phyloP scores from a whole-genome alignment of 2,329 filamentous ascomycete species.

The Daldinia sp. region DNA sequence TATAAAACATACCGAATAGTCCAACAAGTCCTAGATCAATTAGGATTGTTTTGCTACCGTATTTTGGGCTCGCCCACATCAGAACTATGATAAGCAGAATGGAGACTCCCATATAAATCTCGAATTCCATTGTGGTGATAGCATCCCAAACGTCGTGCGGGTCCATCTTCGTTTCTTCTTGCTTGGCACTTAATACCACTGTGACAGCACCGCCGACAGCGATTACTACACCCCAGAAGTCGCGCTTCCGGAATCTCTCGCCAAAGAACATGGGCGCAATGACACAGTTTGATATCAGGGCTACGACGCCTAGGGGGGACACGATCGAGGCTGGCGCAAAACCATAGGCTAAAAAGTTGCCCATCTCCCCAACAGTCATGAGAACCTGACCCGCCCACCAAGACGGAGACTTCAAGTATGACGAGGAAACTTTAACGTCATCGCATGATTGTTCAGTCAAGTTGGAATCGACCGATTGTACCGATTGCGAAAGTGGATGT shows the following conservation, averaged over 20 bases:
- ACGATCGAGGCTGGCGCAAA: conserved; percentile 98
- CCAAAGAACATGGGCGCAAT: conserved; percentile 95
- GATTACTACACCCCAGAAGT: conserved; percentile 87
- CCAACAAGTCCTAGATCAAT: conserved; percentile 94
- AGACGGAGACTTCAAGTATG: conserved; percentile 88
- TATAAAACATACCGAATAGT: conserved; percentile 75
- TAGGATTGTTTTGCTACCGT: conserved; percentile 85
- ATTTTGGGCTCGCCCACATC: conserved; percentile 83
- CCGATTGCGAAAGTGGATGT: conserved; percentile 61
- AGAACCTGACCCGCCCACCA: conserved; percentile 96
- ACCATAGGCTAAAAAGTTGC: conserved; percentile 96
- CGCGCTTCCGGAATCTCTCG: conserved; percentile 83
- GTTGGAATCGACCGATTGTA: conserved; percentile 54
- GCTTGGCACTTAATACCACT: conserved; percentile 89
- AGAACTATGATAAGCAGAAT: conserved; percentile 75
- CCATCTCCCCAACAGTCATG: conserved; percentile 91
- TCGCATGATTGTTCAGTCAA: conserved; percentile 50
- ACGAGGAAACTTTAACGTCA: conserved; percentile 59
- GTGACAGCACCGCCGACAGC: conserved; percentile 88
- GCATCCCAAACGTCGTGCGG: conserved; percentile 89
- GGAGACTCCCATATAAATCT: conserved; percentile 86
- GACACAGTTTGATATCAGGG: conserved; percentile 93
- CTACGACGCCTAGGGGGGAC: conserved; percentile 95
- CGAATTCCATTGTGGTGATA: conserved; percentile 88
- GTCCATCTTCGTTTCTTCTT: conserved; percentile 88